A percentile compares a stretch with the other conserved stretches of the same genome.
Conservation (phyloP, 345 rosid species). For the Lepidium aucheri region DNA sequence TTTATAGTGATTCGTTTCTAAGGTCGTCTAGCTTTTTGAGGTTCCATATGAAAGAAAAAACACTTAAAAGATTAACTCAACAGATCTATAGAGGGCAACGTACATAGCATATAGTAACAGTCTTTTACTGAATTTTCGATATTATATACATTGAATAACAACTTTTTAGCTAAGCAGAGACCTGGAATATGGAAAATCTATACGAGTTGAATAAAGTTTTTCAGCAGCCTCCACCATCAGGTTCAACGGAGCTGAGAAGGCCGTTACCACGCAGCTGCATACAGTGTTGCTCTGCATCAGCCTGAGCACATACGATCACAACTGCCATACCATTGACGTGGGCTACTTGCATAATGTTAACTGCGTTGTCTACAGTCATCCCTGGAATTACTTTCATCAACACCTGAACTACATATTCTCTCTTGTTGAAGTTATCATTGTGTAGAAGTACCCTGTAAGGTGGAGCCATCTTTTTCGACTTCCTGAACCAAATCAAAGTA, state of each 20-base stretch:
- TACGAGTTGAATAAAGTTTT: not conserved
- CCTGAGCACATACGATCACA: conserved; percentile 87
- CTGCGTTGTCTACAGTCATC: conserved; percentile 92
- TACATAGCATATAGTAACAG: conserved; percentile 20
- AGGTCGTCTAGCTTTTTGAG: not conserved
- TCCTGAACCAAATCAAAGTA: conserved; percentile 35
- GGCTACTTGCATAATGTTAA: conserved; percentile 97
- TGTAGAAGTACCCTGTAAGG: conserved; percentile 82
- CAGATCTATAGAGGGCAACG: not conserved
- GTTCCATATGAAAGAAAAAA: not conserved
- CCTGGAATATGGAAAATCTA: not conserved
- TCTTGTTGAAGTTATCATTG: conserved; percentile 83
- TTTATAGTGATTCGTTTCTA: not conserved
- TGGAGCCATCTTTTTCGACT: conserved; percentile 68
- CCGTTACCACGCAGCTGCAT: conserved; percentile 94
- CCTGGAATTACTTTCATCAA: conserved; percentile 92
- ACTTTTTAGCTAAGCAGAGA: conserved; percentile 2
- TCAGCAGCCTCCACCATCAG: conserved; percentile 88
- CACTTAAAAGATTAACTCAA: not conserved
- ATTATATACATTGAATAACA: conserved; percentile 15
- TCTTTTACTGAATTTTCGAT: conserved; percentile 20
- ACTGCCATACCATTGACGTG: conserved; percentile 81
- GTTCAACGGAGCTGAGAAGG: conserved; percentile 86
- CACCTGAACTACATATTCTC: conserved; percentile 92
- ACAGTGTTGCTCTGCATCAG: conserved; percentile 93